Evolutionary conservation across 495 filamentous ascomycete genomes (phyloP).

Genomic region (Aeminium ludgeri): DNA sequence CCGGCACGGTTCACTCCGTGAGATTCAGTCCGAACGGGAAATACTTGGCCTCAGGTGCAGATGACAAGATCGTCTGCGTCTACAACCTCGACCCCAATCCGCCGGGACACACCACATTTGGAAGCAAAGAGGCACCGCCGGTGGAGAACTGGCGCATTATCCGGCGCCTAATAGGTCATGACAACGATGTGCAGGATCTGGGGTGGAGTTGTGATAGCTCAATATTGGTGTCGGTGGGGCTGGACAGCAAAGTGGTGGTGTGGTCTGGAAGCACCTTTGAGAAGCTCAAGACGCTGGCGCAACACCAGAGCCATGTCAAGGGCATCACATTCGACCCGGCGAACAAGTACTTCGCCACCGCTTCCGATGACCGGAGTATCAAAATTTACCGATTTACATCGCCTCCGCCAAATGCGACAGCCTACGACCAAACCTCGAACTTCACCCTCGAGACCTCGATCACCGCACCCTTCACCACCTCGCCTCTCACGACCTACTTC

Average conservation of each 20-base stretch:
- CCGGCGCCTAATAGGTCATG: constrained; percentile 82
- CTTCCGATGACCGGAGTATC: constrained; percentile 90
- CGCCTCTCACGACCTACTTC: constrained; percentile 92
- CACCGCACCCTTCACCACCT: constrained; percentile 63
- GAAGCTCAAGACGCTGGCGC: constrained; percentile 78
- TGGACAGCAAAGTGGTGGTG: constrained; percentile 95
- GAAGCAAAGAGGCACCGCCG: constrained; percentile 80
- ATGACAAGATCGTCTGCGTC: constrained; percentile 96
- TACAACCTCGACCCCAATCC: constrained; percentile 76
- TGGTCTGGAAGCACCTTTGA: constrained; percentile 98
- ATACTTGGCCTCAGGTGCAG: constrained; percentile 88
- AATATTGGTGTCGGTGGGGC: constrained; percentile 83
- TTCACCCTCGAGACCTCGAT: constrained; percentile 85
- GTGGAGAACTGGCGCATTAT: constrained; percentile 95
- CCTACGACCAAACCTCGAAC: constrained; percentile 88
- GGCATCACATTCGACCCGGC: constrained; percentile 96
- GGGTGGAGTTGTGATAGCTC: constrained; percentile 95
- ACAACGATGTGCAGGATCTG: constrained; percentile 96
- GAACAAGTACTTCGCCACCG: constrained; percentile 97
- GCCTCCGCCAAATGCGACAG: constrained; percentile 76
- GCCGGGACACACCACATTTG: constrained; percentile 54
- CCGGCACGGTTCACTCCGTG: constrained; percentile 90
- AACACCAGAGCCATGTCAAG: constrained; percentile 94
- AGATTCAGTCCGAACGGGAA: constrained; percentile 86
- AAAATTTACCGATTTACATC: constrained; percentile 92